Conservation (phyloP, 2,329 filamentous ascomycete species). For the Leptographium lundbergii region DNA sequence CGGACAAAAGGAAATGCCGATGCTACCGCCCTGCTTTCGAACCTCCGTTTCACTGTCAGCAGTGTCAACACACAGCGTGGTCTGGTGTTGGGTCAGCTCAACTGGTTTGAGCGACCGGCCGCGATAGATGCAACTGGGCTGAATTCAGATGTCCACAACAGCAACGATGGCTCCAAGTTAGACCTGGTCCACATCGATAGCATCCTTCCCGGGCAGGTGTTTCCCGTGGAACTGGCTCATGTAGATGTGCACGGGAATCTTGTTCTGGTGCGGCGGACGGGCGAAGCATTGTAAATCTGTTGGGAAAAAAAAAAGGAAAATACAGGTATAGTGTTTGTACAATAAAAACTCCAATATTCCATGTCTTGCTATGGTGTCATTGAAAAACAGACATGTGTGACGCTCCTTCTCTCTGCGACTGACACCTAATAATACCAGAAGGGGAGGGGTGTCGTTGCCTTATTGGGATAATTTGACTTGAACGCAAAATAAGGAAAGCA, state of each 20-base stretch:
- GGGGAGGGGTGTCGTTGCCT: too few relatives aligned
- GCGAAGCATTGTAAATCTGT: not conserved
- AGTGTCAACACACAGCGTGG: slow-evolving; percentile 20
- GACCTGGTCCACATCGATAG: slow-evolving; percentile 22
- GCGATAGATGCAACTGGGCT: slow-evolving; percentile 27
- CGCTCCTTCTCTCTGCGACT: not conserved
- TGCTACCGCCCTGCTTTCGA: slow-evolving; percentile 25
- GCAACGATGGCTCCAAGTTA: not conserved
- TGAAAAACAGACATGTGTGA: not conserved
- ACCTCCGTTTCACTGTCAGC: slow-evolving; percentile 34
- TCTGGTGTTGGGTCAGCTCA: slow-evolving; percentile 27
- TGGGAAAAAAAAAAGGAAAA: not conserved
- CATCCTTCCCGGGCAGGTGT: slow-evolving; percentile 36
- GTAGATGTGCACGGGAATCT: slow-evolving; percentile 35
- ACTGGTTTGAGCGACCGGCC: slow-evolving; percentile 37
- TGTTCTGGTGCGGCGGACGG: slow-evolving; percentile 27
- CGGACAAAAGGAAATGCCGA: not conserved
- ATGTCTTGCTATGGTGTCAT: not conserved
- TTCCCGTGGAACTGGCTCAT: slow-evolving; percentile 41
- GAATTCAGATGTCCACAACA: not conserved
- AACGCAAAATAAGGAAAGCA: too few relatives aligned
- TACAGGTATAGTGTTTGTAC: not conserved
- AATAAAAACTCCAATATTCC: not conserved
- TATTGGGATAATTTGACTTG: too few relatives aligned
- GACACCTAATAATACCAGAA: too few relatives aligned